Conservation (phyloP, 148 eudicot genomes). For the Silene latifolia region DNA sequence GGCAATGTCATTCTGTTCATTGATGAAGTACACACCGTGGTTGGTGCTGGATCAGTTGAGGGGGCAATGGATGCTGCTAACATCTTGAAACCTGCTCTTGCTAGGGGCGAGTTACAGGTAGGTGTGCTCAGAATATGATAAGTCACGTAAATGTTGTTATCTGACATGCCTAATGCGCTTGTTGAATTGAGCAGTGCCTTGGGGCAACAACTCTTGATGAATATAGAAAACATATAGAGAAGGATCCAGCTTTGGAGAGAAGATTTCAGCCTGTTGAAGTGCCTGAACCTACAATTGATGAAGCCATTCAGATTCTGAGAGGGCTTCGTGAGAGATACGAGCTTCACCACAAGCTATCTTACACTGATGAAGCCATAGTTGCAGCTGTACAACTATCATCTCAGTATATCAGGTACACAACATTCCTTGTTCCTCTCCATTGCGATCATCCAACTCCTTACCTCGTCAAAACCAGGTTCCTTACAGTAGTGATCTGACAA, state of each 20-base stretch:
- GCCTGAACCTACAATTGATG: slow-evolving; percentile 87
- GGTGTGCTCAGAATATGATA: too few relatives aligned
- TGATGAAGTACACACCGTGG: slow-evolving; percentile 83
- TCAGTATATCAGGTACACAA: slow-evolving; percentile 65
- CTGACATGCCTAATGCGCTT: slow-evolving; percentile 1
- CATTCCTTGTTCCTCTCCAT: too few relatives aligned
- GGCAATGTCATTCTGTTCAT: slow-evolving; percentile 69
- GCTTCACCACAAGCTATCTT: slow-evolving; percentile 78
- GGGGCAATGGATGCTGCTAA: slow-evolving; percentile 96
- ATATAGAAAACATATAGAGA: slow-evolving; percentile 90
- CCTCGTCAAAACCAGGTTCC: too few relatives aligned
- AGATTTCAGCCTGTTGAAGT: slow-evolving; percentile 75
- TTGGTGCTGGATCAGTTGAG: slow-evolving; percentile 86
- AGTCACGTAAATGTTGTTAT: too few relatives aligned
- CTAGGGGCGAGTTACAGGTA: slow-evolving; percentile 92
- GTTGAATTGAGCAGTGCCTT: slow-evolving; percentile 55
- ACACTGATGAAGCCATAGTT: slow-evolving; percentile 71
- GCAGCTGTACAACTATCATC: slow-evolving; percentile 72
- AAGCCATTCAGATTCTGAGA: slow-evolving; percentile 72
- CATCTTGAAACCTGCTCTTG: slow-evolving; percentile 88
- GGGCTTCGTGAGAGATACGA: slow-evolving; percentile 89
- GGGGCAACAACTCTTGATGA: slow-evolving; percentile 96
- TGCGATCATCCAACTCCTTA: too few relatives aligned
- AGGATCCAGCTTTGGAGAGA: slow-evolving; percentile 90
- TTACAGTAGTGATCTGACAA: neutral